Evolutionary conservation across 116 monocot genomes (phyloP), one percentile per base, ranked within the genome.

Genomic region (Posidonia oceanica): DNA sequence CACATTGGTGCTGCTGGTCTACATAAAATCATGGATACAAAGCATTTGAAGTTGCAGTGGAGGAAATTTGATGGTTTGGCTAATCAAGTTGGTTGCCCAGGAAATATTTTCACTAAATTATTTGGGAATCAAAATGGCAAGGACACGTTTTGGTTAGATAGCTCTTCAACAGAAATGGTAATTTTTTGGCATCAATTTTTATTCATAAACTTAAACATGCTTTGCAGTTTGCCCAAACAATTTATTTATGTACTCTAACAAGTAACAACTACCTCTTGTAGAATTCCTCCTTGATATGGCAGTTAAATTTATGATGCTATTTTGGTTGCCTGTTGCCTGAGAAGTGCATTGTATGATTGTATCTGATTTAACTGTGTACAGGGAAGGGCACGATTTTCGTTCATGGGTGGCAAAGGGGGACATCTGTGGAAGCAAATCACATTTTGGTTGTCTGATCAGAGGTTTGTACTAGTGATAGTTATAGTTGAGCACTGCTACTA

Each of bases 401-500:
- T 91, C 77, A 91, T 97, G 97, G 97, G 97, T 63, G 89, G 89
- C 38, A 89, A 83, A 80, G 97, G 92, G 13, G 97, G 92, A 3
- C 52, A 79, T 11, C 63, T 97, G 23, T 97, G 97, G 97, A 97
- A 83, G 85, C 96, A 97, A 77, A 54, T 97, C 12, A 82, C 87
- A 55, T 97, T 83, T 84, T 66, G 60, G 69, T 77, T 97, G 36
- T 78, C 75, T 64, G 76, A 83, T 66, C 77, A 83, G 63, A 88
- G 83, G 91, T 90, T 70, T 66, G 72, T 70, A 2, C 0, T 20
- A 36, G 29, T 68, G 7, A 48, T 48, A 48, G 12, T 8, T 48
- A 48, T 48, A 6, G 8, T 48, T 10, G 8, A 48, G 12, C 48
- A 48, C 48, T 48, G 48, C 48, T 48, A 48, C 7, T 12, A 48